These are phyloP conservation scores for Candolleomyces aberdarensis DNA, from an alignment of 768 basidiomycete species.

Conservation along the genomic window DNA sequence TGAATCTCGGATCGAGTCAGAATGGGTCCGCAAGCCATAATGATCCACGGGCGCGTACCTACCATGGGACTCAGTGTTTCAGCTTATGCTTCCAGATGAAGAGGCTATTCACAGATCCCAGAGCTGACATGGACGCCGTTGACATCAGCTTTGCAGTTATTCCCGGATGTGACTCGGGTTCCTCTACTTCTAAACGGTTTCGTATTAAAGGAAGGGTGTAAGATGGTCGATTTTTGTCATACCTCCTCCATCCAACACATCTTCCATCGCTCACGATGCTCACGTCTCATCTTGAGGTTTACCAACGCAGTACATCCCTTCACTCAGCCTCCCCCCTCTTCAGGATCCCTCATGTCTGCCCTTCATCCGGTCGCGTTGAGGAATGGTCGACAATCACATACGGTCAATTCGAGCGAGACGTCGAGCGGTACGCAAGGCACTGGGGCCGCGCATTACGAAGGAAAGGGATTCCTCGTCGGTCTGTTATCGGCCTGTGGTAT, in stretches of 20 bases:
- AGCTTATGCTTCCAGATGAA: slow-evolving; percentile 23
- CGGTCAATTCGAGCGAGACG: slow-evolving; percentile 58
- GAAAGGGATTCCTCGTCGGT: slow-evolving; percentile 45
- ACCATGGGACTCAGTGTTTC: slow-evolving; percentile 28
- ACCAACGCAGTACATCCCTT: slow-evolving; percentile 51
- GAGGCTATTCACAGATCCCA: slow-evolving; percentile 31
- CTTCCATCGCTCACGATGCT: slow-evolving; percentile 28
- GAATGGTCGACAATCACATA: slow-evolving; percentile 66
- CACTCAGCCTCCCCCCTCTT: slow-evolving; percentile 55
- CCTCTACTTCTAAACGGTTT: slow-evolving; percentile 16
- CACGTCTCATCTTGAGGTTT: slow-evolving; percentile 60
- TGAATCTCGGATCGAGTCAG: slow-evolving; percentile 32
- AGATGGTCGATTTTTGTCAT: slow-evolving; percentile 8
- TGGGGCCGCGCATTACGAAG: slow-evolving; percentile 53
- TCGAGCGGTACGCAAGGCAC: slow-evolving; percentile 61
- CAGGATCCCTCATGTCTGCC: slow-evolving; percentile 50
- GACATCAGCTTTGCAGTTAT: slow-evolving; percentile 25
- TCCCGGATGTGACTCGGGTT: slow-evolving; percentile 33
- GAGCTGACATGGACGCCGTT: slow-evolving; percentile 24
- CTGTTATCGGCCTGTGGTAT: slow-evolving; percentile 74
- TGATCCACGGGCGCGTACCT: slow-evolving; percentile 35
- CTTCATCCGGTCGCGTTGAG: slow-evolving; percentile 38
- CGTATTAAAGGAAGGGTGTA: slow-evolving; percentile 18
- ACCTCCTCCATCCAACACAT: slow-evolving; percentile 15
- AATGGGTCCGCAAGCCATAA: slow-evolving; percentile 30